These are phyloP conservation scores for Rhodotorula mucilaginosa DNA, from an alignment of 1,284 basidiomycete species.

Conservation along the genomic window DNA sequence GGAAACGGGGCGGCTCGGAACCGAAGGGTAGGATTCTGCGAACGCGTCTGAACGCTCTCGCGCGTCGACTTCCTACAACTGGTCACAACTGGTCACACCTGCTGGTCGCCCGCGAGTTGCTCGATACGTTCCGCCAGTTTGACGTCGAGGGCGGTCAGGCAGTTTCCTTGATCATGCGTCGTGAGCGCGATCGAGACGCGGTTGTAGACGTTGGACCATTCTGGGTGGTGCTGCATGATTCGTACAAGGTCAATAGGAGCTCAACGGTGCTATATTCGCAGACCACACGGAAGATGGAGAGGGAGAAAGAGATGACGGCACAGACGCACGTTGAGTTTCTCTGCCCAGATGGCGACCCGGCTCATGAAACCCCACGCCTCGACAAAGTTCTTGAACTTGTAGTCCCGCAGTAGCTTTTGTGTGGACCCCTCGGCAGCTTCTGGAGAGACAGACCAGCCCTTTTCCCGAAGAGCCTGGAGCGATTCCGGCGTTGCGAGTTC, in stretches of 20 bases:
- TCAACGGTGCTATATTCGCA: rapidly evolving
- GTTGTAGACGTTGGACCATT: slow-evolving; percentile 40
- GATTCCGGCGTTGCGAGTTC: not conserved
- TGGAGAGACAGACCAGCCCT: slow-evolving; percentile 13
- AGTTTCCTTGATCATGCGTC: slow-evolving; percentile 33
- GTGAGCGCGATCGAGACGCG: slow-evolving; percentile 35
- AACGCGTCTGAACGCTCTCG: not conserved
- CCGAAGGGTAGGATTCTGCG: not conserved
- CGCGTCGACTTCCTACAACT: not conserved
- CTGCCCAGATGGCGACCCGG: slow-evolving; percentile 32
- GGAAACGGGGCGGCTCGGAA: not conserved
- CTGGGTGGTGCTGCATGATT: slow-evolving; percentile 33
- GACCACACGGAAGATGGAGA: not conserved
- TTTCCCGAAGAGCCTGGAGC: slow-evolving; percentile 2
- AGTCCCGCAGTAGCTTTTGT: slow-evolving; percentile 5
- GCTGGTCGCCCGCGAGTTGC: not conserved
- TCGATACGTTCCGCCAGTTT: slow-evolving; percentile 31
- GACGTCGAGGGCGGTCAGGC: slow-evolving; percentile 35
- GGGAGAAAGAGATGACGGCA: not conserved
- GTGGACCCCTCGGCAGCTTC: not conserved
- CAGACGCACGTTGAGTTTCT: slow-evolving; percentile 36
- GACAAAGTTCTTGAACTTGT: slow-evolving; percentile 33
- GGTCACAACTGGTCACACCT: not conserved
- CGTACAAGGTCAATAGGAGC: not conserved
- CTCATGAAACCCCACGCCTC: slow-evolving; percentile 38